Evolutionary conservation across 306 rosid species (phyloP), one percentile per base, ranked within the genome.

Genomic region (Crataegus laevigata): DNA sequence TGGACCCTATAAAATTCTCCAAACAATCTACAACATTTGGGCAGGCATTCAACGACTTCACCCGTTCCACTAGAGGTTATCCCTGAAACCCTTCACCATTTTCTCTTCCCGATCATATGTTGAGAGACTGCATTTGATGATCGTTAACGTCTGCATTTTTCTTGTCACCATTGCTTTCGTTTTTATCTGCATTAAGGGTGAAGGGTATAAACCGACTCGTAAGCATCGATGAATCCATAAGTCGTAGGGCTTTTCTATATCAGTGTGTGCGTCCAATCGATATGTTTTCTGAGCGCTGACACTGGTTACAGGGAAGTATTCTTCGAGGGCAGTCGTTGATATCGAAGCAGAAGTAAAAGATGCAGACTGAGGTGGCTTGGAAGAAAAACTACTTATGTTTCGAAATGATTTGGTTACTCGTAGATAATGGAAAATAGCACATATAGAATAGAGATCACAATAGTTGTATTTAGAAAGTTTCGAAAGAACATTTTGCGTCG

Each of bases 261-360:
- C 11, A 21, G 61, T 55, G 25, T 55, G 3, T 21, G 25, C 30
- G 13, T 19, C 63, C 12, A 58, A 26, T 60, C 36, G 11, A 26
- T 26, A 25, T 60, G 66, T 26, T 60, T 60, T 60, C 66, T 60
- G 66, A 60, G 11, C 11, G 1, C 14, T 80, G 77, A 52, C 60
- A 25, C 58, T n/a, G 66, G 14, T 79, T 77, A 28, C 85, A 94
- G 99, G 86, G 63, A 87, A 89, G 77, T 84, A 89, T 79, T 86
- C 93, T 43, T 72, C 90, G 55, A 79, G 30, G 10, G 88, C 87
- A 42, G 88, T 94, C 71, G 90, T 87, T 55, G 99, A 94, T 78
- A 78, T 94, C 74, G 99, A 94, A 90, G 99, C 97, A 36, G 97
- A 94, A 76, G 71, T 94, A 38, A 90, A 86, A 80, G 99, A 94